Evolutionary conservation across 352 stramenopile species (phyloP).

Genomic region (Pythium apleroticum): DNA sequence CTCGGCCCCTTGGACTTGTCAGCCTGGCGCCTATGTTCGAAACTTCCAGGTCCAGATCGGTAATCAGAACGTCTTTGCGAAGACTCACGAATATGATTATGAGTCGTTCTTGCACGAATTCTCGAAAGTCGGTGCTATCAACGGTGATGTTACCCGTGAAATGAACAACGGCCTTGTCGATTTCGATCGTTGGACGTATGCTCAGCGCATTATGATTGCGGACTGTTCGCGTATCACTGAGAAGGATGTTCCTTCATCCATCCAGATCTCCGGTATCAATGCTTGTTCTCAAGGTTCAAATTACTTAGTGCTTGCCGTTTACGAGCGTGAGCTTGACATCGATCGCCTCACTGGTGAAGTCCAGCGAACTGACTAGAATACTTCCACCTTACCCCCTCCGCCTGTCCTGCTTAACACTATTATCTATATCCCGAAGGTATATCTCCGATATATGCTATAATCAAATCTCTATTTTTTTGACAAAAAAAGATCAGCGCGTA

Average conservation of each 20-base stretch:
- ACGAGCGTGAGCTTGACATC: not conserved
- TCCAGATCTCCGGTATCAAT: conserved; percentile 15
- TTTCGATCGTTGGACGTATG: conserved; percentile 21
- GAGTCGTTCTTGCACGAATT: conserved; percentile 26
- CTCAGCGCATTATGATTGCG: conserved; percentile 23
- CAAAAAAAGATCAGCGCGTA: no score
- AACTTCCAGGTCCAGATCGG: conserved; percentile 31
- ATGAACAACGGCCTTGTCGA: conserved; percentile 30
- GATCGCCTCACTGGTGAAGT: conserved; percentile 23
- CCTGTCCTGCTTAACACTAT: no score
- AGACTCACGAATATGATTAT: conserved; percentile 29
- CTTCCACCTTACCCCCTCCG: no score
- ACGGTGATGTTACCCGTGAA: conserved; percentile 25
- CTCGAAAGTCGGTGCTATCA: conserved; percentile 25
- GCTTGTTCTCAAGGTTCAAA: conserved; percentile 16
- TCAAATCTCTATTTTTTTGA: no score
- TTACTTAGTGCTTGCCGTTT: conserved; percentile 5
- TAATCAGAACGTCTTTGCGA: conserved; percentile 34
- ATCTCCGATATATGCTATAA: no score
- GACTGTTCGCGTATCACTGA: conserved; percentile 23
- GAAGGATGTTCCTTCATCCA: conserved; percentile 12
- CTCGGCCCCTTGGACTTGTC: conserved; percentile 29
- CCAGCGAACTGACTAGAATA: not conserved
- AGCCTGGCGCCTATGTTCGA: conserved; percentile 23
- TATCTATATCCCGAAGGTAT: no score